A percentile compares a stretch with the other conserved stretches of the same genome.
These are phyloP conservation scores for Funneliformis mosseae DNA, from an alignment of 192 early-diverging fungal genomes.

Conservation along the genomic window DNA sequence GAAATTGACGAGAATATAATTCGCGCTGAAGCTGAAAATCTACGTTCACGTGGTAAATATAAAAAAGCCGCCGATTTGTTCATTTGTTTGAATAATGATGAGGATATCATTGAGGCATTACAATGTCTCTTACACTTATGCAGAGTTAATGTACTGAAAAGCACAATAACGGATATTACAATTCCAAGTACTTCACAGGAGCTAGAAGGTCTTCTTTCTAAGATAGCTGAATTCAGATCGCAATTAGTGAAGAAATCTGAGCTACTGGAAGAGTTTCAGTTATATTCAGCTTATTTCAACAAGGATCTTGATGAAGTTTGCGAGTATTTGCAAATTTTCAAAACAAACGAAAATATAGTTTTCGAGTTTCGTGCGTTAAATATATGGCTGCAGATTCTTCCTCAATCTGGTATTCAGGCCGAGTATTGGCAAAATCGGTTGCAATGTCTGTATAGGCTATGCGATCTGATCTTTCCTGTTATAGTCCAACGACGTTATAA, in stretches of 20 bases:
- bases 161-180: not conserved
- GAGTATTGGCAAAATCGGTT: slow-evolving; percentile 14
- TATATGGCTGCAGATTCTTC: slow-evolving; percentile 1
- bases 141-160: slow-evolving; percentile 9
- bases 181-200: not conserved
- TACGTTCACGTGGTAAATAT: not conserved
- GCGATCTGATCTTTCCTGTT: not conserved
- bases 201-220: not conserved
- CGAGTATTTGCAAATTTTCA: not conserved
- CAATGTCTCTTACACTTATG: not conserved
- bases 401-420: not conserved
- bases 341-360: not conserved
- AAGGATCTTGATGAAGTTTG: not conserved
- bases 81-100: not conserved
- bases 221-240: not conserved
- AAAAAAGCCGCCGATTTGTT: slow-evolving; percentile 7
- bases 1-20: slow-evolving; percentile 9
- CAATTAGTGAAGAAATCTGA: not conserved
- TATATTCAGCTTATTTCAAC: slow-evolving; percentile 23
- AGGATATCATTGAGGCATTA: not conserved
- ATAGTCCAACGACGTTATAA: not conserved
- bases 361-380: slow-evolving; percentile 1
- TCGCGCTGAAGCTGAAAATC: not conserved
- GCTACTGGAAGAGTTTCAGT: not conserved
- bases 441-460: not conserved